Conservation (phyloP, 2,329 filamentous ascomycete species). For the Cercospora zeae-maydis region DNA sequence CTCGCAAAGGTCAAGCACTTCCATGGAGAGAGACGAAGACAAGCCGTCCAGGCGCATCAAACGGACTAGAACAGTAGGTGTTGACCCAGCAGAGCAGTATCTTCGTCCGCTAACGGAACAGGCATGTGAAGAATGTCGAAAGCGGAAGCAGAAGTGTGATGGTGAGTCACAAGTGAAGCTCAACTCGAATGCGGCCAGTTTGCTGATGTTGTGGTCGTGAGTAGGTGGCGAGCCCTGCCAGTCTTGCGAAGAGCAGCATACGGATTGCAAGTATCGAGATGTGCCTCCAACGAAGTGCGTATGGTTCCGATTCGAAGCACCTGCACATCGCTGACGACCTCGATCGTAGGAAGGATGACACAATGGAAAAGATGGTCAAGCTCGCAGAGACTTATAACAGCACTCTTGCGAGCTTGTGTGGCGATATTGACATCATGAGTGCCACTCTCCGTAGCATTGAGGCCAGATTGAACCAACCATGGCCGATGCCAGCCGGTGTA, state of each 20-base stretch:
- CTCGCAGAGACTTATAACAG: conserved; percentile 23
- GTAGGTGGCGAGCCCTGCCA: conserved; percentile 17
- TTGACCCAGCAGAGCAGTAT: background rate
- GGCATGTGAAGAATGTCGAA: conserved; percentile 73
- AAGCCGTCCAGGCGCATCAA: conserved; percentile 16
- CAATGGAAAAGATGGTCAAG: conserved; percentile 24
- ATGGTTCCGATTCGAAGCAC: background rate
- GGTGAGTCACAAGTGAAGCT: conserved; percentile 45
- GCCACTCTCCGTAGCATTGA: conserved; percentile 21
- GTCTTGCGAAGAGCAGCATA: conserved; percentile 21
- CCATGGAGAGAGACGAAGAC: conserved; percentile 8
- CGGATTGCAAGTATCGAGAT: conserved; percentile 24
- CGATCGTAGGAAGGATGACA: conserved; percentile 21
- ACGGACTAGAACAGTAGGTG: conserved; percentile 19
- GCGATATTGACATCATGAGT: conserved; percentile 20
- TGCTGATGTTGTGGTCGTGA: background rate
- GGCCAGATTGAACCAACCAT: conserved; percentile 16
- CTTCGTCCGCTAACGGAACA: conserved; percentile 6
- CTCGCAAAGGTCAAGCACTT: conserved; percentile 4
- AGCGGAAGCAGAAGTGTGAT: conserved; percentile 96
- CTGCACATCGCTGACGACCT: conserved; percentile 1
- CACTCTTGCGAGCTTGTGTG: conserved; percentile 17
- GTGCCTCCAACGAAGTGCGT: conserved; percentile 23
- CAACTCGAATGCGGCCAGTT: conserved; percentile 46
- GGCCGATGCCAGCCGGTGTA: background rate